Evolutionary conservation across 2,329 filamentous ascomycete genomes (phyloP).

Genomic region (Parastagonospora avenae): DNA sequence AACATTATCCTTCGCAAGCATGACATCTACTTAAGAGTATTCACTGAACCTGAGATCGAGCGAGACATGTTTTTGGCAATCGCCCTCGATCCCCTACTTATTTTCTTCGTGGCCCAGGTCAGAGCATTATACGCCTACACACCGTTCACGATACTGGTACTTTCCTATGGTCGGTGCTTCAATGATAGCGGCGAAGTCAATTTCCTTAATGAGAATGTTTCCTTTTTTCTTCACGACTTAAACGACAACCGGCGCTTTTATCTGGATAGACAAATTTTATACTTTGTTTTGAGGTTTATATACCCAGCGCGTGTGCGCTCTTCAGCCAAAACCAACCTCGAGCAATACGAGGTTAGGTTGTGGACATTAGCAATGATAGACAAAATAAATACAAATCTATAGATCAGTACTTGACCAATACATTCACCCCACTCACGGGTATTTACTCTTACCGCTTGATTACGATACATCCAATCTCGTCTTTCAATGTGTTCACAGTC

Average conservation of each 20-base stretch:
- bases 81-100: too few species aligned
- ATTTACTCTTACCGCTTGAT: background rate
- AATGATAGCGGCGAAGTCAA: background rate
- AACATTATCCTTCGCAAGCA: too few species aligned
- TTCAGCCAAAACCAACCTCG: background rate
- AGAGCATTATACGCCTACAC: background rate
- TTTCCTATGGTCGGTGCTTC: background rate
- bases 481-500: constrained; percentile 16
- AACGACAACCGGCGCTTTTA: background rate
- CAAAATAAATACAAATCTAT: background rate
- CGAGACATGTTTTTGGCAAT: too few species aligned
- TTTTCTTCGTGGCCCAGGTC: too few species aligned
- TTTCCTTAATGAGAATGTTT: background rate
- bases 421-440: background rate
- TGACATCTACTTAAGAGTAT: too few species aligned
- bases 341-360: too few species aligned
- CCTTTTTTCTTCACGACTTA: background rate
- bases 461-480: background rate
- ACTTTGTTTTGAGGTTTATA: background rate
- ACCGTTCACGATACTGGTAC: background rate
- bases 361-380: background rate
- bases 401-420: too few species aligned
- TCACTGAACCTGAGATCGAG: too few species aligned
- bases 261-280: background rate
- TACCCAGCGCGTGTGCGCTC: constrained; percentile 1